Evolutionary conservation across 2,329 filamentous ascomycete genomes (phyloP), one percentile per base, ranked within the genome.

Genomic region (Raffaelea albimanens): DNA sequence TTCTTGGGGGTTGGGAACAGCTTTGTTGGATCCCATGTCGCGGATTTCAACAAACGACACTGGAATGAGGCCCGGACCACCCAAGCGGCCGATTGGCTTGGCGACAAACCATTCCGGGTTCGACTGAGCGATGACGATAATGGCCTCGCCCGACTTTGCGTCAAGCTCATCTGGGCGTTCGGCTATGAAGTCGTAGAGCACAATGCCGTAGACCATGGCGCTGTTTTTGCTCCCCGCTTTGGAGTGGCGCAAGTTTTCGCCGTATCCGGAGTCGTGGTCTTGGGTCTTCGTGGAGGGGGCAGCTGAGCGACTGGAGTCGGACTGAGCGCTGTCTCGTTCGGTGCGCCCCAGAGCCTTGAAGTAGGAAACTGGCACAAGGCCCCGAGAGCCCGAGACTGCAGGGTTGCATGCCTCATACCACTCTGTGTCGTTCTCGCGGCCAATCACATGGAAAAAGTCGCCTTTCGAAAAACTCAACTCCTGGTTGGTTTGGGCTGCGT

Each of bases 331-430:
- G 65, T 96, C 86, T 63, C 91, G 78, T 67, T 95, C 90, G 55
- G 86, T 95, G 69, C 93, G 91, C 54, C 89, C 90, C 43, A 98
- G 78, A 36, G 83, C 79, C 65, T 97, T 89, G 67, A 98, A 98
- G 68, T 89, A 96, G 49, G 84, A 80, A 49, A 96, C 93, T 8
- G 93, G 93, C 40, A 98, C 93, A 51, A 98, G 77, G 52, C 93
- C 93, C 56, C 89, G 82, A 44, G 88, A 87, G 67, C 85, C 85
- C 59, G 86, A 88, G 55, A 95, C 74, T 44, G 86, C 79, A 51
- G 93, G 93, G 63, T 98, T 98, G 74, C 89, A 97, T 48, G 91
- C 93, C 68, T 97, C 93, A 75, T 96, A 98, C 91, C 93, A 98
- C 63, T 96, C 88, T 38, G 73, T 70, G 63, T 97, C 91, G 72